Percentiles rank a stretch among this genome's conserved stretches.
These are phyloP conservation scores for Boletellus deceptivus DNA, from an alignment of 1,284 basidiomycete species.

Conservation along the genomic window DNA sequence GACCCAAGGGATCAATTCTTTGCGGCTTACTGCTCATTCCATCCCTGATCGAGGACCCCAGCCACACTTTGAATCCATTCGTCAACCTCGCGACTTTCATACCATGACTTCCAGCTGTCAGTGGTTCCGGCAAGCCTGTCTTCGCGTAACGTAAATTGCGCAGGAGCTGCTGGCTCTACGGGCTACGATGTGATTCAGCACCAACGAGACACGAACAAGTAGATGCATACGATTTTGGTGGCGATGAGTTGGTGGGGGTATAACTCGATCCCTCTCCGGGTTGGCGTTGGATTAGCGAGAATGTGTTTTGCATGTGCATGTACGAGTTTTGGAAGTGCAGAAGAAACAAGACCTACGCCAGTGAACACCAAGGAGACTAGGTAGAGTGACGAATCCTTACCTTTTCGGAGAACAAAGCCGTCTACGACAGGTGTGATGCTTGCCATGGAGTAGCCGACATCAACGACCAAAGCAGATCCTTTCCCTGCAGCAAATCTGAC, in stretches of 20 bases:
- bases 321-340: conserved; percentile 73
- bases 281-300: conserved; percentile 47
- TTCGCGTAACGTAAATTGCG: conserved; percentile 69
- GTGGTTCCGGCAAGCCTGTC: conserved; percentile 76
- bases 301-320: conserved; percentile 70
- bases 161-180: conserved; percentile 55
- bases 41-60: conserved; percentile 81
- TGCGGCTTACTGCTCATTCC: conserved; percentile 77
- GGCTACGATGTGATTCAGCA: conserved; percentile 43
- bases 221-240: conserved; percentile 53
- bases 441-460: conserved; percentile 85
- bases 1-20: background rate
- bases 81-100: conserved; percentile 84
- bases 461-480: conserved; percentile 92
- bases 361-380: background rate
- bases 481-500: conserved; percentile 92
- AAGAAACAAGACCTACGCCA: conserved; percentile 62
- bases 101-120: conserved; percentile 78
- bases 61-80: conserved; percentile 91
- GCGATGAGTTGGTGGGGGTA: conserved; percentile 87
- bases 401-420: conserved; percentile 96
- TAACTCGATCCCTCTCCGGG: conserved; percentile 60
- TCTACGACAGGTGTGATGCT: conserved; percentile 96
- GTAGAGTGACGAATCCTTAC: conserved; percentile 39
- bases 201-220: background rate